Conservation (phyloP, 2,329 filamentous ascomycete genomes). For the Penicillium nordicum region DNA sequence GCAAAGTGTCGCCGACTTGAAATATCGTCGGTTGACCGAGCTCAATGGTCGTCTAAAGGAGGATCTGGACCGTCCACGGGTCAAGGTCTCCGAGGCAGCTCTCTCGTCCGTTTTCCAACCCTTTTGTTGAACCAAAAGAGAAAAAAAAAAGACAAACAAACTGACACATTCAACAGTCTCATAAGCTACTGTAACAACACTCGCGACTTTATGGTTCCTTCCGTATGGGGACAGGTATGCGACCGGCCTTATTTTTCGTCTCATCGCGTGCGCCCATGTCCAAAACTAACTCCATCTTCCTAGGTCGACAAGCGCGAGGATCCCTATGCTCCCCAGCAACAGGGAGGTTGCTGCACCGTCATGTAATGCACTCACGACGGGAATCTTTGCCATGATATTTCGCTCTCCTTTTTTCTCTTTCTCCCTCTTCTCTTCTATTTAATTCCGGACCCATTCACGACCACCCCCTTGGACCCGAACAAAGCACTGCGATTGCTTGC, state of each 20-base stretch:
- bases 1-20: constrained; percentile 98
- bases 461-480: constrained; percentile 11
- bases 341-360: constrained; percentile 86
- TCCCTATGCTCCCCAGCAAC: constrained; percentile 95
- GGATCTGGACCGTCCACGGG: constrained; percentile 90
- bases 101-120: constrained; percentile 62
- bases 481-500: constrained; percentile 15
- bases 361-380: constrained; percentile 62
- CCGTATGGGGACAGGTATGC: constrained; percentile 79
- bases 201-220: constrained; percentile 98
- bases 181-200: constrained; percentile 98
- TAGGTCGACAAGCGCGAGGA: constrained; percentile 91
- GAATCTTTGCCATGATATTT: constrained; percentile 23
- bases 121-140: constrained; percentile 1
- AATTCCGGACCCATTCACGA: constrained; percentile 21
- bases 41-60: constrained; percentile 94
- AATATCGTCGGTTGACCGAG: constrained; percentile 92
- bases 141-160: neutral
- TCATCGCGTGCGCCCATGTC: constrained; percentile 4
- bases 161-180: constrained; percentile 59
- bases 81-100: constrained; percentile 91
- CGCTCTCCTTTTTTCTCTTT: constrained; percentile 12
- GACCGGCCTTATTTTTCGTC: constrained; percentile 7
- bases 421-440: constrained; percentile 17
- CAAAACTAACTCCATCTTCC: constrained; percentile 12